Evolutionary conservation across 768 basidiomycete species (phyloP), one percentile per base, ranked within the genome.

Genomic region (Lepiota venenata): DNA sequence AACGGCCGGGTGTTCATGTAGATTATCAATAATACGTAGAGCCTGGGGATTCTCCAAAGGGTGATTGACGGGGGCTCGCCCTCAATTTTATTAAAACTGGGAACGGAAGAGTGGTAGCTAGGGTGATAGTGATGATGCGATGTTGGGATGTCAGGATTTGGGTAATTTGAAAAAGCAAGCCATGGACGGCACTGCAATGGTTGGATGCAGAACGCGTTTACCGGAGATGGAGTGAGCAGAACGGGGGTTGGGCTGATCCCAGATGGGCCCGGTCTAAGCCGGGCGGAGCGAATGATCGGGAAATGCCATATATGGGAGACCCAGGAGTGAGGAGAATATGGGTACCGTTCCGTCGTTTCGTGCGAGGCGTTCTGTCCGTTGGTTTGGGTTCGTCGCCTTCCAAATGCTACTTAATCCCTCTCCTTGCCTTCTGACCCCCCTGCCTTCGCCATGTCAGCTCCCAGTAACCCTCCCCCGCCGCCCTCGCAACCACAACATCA

Each of bases 311-410:
- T 57, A 47, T 47, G 58, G 58, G 50, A 43, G 58, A 60, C 43
- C 52, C 55, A 58, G 56, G 57, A 53, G 45, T 54, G 54, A 58
- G 54, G 57, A 63, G 60, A 57, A 55, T 62, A 61, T 63, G 56
- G 51, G 63, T 72, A 75, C 72, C 72, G 61, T 62, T 68, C 69
- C 63, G 63, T 66, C 68, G 71, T 73, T 74, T 71, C 73, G 63
- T 64, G 61, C 58, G 63, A 58, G 58, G 58, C 58, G 60, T 55
- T 58, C 59, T 60, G 65, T 68, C 74, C 72, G 66, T 66, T 71
- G 67, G 64, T 57, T 67, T 72, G 72, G 72, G 69, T 74, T 66
- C 61, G 64, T 68, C 63, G 61, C 56, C 64, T 66, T 63, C 60
- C 67, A 64, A 60, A 63, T 71, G 63, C 61, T 66, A 61, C 63